A percentile compares a stretch with the other conserved stretches of the same genome.
These are phyloP conservation scores for Cordyceps tenuipes DNA, from an alignment of 2,329 filamentous ascomycete genomes.

Conservation along the genomic window DNA sequence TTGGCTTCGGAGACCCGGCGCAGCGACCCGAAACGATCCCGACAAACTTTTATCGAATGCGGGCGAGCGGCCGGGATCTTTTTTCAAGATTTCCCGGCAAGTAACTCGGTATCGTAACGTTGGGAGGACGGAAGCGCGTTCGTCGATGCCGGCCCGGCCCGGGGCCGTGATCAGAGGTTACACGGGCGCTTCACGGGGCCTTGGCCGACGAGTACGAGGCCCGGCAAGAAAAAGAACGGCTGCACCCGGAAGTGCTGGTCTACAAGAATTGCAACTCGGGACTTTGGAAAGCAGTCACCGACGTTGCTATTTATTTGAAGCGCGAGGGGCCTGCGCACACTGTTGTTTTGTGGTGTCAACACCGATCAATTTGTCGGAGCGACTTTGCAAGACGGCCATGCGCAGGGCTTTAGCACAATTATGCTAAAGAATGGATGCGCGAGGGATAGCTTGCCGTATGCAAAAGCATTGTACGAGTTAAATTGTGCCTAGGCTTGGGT, in stretches of 20 bases:
- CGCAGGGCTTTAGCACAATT: constrained; percentile 47
- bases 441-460: constrained; percentile 30
- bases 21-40: neutral
- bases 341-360: constrained; percentile 52
- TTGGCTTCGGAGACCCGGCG: neutral
- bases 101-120: constrained; percentile 34
- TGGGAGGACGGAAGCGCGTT: constrained; percentile 7
- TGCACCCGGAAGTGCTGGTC: constrained; percentile 37
- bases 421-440: constrained; percentile 46
- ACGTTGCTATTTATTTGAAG: constrained; percentile 23
- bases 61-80: neutral
- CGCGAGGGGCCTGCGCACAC: constrained; percentile 32
- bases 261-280: constrained; percentile 52
- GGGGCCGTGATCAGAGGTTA: constrained; percentile 44
- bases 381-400: constrained; percentile 47
- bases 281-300: constrained; percentile 26
- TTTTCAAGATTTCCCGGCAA: constrained; percentile 9
- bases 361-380: constrained; percentile 54
- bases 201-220: constrained; percentile 26
- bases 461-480: neutral
- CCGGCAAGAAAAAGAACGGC: constrained; percentile 24
- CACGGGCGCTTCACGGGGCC: constrained; percentile 38
- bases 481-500: neutral
- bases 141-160: constrained; percentile 23
- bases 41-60: neutral